These are phyloP conservation scores for Pichia sp. DNA, from an alignment of 1,139 yeast species.

Conservation along the genomic window DNA sequence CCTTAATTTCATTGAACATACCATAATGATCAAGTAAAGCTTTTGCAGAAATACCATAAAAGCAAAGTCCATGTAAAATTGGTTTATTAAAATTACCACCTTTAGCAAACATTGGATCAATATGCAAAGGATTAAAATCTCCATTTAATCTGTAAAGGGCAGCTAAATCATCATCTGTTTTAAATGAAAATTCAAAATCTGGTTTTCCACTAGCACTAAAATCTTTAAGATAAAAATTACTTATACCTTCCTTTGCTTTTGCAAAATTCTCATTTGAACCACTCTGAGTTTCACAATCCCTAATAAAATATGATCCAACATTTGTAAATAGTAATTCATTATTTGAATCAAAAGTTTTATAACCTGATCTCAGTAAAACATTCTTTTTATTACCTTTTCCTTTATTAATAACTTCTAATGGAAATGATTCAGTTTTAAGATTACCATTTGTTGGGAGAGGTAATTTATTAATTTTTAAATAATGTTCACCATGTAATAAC, in stretches of 20 bases:
- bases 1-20: constrained; percentile 77
- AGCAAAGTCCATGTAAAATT: constrained; percentile 88
- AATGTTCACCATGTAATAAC: constrained; percentile 94
- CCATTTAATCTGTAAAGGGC: constrained; percentile 89
- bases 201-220: constrained; percentile 55
- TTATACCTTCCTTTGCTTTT: constrained; percentile 36
- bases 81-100: constrained; percentile 85
- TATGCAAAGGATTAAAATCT: constrained; percentile 91
- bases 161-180: constrained; percentile 73
- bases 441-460: constrained; percentile 70
- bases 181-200: constrained; percentile 55
- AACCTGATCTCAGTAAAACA: constrained; percentile 73
- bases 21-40: constrained; percentile 77
- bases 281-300: constrained; percentile 56
- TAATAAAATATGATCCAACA: constrained; percentile 79
- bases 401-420: constrained; percentile 77
- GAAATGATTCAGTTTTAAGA: constrained; percentile 55
- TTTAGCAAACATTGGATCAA: constrained; percentile 86
- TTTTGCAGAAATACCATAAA: constrained; percentile 79
- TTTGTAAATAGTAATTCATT: constrained; percentile 69
- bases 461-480: constrained; percentile 68
- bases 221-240: constrained; percentile 52
- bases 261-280: constrained; percentile 51
- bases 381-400: constrained; percentile 51
- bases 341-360: constrained; percentile 61